Percentiles rank a stretch among this genome's conserved stretches.
Evolutionary conservation across 805 yeast genomes (phyloP).

Genomic region (Ogataea parapolymorpha): DNA sequence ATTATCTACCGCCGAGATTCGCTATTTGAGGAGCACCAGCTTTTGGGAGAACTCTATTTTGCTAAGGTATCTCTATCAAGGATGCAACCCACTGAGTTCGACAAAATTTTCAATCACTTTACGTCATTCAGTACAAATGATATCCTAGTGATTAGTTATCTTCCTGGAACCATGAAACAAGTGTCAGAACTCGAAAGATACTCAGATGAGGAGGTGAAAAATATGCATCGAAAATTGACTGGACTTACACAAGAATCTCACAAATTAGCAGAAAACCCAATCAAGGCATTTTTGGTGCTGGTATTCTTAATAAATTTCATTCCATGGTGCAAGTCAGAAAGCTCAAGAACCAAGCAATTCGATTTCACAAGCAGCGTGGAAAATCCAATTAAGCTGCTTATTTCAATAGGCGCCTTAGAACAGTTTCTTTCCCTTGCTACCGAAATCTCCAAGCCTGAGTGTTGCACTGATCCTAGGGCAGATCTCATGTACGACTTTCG

Average conservation of each 20-base stretch:
- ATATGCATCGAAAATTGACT: conserved; percentile 36
- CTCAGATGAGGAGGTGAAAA: conserved; percentile 36
- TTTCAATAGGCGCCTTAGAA: conserved; percentile 68
- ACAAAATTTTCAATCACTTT: conserved; percentile 45
- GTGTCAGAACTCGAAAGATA: conserved; percentile 37
- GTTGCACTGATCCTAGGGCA: conserved; percentile 10
- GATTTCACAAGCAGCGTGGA: conserved; percentile 49
- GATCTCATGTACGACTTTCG: conserved; percentile 58
- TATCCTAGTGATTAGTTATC: conserved; percentile 55
- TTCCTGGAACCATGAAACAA: conserved; percentile 56
- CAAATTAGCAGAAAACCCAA: conserved; percentile 43
- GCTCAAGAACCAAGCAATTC: conserved; percentile 39
- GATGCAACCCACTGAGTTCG: conserved; percentile 1
- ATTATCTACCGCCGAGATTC: conserved; percentile 60
- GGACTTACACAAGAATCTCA: conserved; percentile 38
- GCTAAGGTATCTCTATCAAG: conserved; percentile 34
- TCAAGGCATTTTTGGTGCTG: conserved; percentile 45
- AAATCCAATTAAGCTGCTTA: conserved; percentile 54
- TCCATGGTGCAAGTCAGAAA: conserved; percentile 60
- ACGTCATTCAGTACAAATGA: conserved; percentile 56
- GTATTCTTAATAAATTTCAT: conserved; percentile 57
- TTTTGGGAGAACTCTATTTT: conserved; percentile 60
- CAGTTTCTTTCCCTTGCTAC: conserved; percentile 60
- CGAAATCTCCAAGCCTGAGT: conserved; percentile 40
- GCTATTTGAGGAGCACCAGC: conserved; percentile 65